phyloP scores from a whole-genome alignment of 371 early-diverging fungal genomes.

The Mortierella sp. region DNA sequence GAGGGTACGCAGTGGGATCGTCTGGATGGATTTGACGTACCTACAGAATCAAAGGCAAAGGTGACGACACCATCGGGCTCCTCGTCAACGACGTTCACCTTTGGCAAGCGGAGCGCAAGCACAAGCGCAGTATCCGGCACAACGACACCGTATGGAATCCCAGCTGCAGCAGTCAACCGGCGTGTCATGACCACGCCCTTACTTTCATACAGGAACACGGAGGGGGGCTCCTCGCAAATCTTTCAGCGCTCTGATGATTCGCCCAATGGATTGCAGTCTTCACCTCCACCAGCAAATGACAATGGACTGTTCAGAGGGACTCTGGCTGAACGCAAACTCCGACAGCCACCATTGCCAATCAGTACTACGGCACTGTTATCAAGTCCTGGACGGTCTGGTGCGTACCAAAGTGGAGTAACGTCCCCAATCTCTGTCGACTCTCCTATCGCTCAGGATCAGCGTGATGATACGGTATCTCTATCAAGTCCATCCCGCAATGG shows the following conservation, averaged over 20 bases:
- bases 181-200: slow-evolving; percentile 12
- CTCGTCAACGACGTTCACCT: not conserved
- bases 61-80: not conserved
- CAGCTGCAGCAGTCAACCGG: slow-evolving; percentile 3
- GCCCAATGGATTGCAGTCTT: not conserved
- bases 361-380: slow-evolving; percentile 15
- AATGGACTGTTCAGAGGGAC: slow-evolving; percentile 3
- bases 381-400: slow-evolving; percentile 8
- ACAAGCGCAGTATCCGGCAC: slow-evolving; percentile 18
- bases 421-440: slow-evolving; percentile 15
- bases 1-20: slow-evolving; percentile 60
- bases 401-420: slow-evolving; percentile 8
- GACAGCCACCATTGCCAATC: slow-evolving; percentile 24
- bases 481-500: not conserved
- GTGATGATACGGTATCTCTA: not conserved
- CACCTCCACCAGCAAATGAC: not conserved
- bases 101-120: slow-evolving; percentile 20
- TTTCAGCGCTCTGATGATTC: not conserved
- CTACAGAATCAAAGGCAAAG: not conserved
- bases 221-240: slow-evolving; percentile 6
- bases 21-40: slow-evolving; percentile 24
- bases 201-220: slow-evolving; percentile 13
- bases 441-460: slow-evolving; percentile 4
- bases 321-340: slow-evolving; percentile 14
- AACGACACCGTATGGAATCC: not conserved